phyloP scores from a whole-genome alignment of 2,329 filamentous ascomycete species.

The Trichothecium sympodiale region DNA sequence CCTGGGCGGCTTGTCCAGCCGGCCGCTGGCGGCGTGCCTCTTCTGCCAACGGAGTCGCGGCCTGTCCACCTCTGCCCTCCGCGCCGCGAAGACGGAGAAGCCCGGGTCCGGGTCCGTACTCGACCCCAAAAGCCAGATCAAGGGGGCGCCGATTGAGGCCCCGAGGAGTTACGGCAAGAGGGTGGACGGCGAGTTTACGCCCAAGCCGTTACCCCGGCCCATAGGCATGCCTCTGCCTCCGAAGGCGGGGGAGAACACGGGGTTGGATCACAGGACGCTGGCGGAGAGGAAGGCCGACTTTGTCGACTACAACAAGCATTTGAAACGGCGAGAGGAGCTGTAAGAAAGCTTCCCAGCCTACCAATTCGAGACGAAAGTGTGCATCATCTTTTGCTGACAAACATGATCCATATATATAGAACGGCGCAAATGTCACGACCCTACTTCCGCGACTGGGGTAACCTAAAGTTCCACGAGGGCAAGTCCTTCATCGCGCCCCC shows the following conservation, averaged over 20 bases:
- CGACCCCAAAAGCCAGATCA: conserved; percentile 25
- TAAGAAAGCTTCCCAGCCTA: conserved; percentile 21
- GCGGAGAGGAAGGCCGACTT: conserved; percentile 68
- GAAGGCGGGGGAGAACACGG: conserved; percentile 68
- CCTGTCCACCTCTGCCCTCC: conserved; percentile 32
- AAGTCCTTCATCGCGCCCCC: conserved; percentile 86
- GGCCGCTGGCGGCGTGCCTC: conserved; percentile 30
- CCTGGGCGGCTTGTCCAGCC: conserved; percentile 16
- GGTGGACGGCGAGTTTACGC: conserved; percentile 40
- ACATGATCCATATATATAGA: conserved; percentile 24
- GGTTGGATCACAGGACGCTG: conserved; percentile 56
- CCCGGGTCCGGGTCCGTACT: conserved; percentile 22
- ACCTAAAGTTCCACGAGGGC: conserved; percentile 70
- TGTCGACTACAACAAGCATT: conserved; percentile 74
- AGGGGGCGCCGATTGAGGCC: conserved; percentile 41
- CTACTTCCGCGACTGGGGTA: conserved; percentile 93
- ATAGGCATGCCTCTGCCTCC: conserved; percentile 75
- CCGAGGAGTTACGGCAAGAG: conserved; percentile 49
- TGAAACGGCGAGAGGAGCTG: conserved; percentile 66
- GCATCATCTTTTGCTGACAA: not conserved
- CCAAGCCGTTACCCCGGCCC: conserved; percentile 54
- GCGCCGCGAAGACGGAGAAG: conserved; percentile 18
- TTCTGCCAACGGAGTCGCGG: conserved; percentile 39
- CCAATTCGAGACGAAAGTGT: too few relatives aligned
- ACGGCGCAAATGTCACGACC: conserved; percentile 70